Evolutionary conservation across 768 basidiomycete species (phyloP), one percentile per base, ranked within the genome.

Genomic region (Erythrobasidium yunnanense): DNA sequence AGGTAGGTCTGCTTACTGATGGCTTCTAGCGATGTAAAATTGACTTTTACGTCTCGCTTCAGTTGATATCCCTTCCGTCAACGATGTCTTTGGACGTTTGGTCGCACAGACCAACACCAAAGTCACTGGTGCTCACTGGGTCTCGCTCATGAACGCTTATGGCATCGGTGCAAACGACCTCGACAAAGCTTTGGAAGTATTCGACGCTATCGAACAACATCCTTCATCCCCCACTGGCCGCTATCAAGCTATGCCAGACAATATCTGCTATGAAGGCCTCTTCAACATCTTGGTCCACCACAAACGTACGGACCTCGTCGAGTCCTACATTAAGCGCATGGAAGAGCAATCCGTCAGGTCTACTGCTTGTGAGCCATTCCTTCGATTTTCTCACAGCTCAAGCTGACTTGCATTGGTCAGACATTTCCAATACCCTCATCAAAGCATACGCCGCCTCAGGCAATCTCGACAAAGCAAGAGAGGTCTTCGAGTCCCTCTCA

Each of bases 201-300:
- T 97, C 74, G 82, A 92, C 27, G 83, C 85, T 22, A 86, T 95
- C 73, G 69, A 81, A 7, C 73, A 76, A 0, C 83, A 83, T 71
- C 81, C n/a, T n/a, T n/a, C 80, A 0, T 78, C 81, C 13, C 80
- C 82, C 0, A 42, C 45, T 1, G 22, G 23, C 7, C 70, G 76
- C 18, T 50, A 68, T 15, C 17, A n/a, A 22, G 18, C 73, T 0
- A 75, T 84, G 22, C 84, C 85, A 0, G 92, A 97, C 67, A 86
- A 89, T 0, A 83, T 96, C 52, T 81, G 85, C 22, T 96, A 86
- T 77, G 95, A 99, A 75, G 84, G 91, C 0, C 78, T 97, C 70
- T 82, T 96, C 79, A 91, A 88, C 74, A 87, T 87, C 29, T 78
- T 92, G 45, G 84, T 90, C 50, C 85, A 83, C 2, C 83, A 85